phyloP scores from a whole-genome alignment of 2,329 filamentous ascomycete genomes.

The Cercospora janseana region DNA sequence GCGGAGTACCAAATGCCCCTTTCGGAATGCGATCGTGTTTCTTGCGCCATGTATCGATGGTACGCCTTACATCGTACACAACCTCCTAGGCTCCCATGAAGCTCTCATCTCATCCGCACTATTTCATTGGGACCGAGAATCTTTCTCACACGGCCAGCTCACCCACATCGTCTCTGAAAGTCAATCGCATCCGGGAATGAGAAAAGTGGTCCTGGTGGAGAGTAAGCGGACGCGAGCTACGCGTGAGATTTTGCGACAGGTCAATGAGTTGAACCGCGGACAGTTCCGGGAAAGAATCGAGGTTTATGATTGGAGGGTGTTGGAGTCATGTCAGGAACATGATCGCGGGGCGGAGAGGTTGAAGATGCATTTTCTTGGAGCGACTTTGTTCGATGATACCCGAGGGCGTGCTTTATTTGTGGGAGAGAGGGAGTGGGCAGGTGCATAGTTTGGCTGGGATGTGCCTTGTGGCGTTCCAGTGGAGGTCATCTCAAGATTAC shows the following conservation, averaged over 20 bases:
- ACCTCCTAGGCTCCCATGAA: conserved; percentile 31
- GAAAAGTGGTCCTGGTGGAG: conserved; percentile 38
- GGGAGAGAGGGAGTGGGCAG: conserved; percentile 17
- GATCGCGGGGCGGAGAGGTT: conserved; percentile 20
- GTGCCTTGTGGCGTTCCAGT: too few relatives aligned
- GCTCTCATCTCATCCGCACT: conserved; percentile 17
- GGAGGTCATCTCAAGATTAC: too few relatives aligned
- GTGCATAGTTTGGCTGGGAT: background rate
- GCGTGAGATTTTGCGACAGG: conserved; percentile 18
- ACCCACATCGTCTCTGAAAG: conserved; percentile 34
- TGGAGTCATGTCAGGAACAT: conserved; percentile 29
- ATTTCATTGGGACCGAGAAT: conserved; percentile 36
- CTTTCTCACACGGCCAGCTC: conserved; percentile 24
- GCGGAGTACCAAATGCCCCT: conserved; percentile 23
- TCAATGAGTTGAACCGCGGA: conserved; percentile 29
- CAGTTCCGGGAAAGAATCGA: conserved; percentile 33
- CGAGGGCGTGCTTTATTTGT: conserved; percentile 27
- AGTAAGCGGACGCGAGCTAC: conserved; percentile 24
- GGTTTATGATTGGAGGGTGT: conserved; percentile 36
- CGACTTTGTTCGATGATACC: conserved; percentile 31
- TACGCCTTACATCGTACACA: conserved; percentile 32
- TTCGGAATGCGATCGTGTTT: conserved; percentile 28
- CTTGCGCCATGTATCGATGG: conserved; percentile 34
- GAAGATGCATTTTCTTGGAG: conserved; percentile 31
- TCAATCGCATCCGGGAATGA: conserved; percentile 34